Base-by-base conservation (phyloP, 2,329 filamentous ascomycete genomes). In the Furcasterigmium sp. region DNA sequence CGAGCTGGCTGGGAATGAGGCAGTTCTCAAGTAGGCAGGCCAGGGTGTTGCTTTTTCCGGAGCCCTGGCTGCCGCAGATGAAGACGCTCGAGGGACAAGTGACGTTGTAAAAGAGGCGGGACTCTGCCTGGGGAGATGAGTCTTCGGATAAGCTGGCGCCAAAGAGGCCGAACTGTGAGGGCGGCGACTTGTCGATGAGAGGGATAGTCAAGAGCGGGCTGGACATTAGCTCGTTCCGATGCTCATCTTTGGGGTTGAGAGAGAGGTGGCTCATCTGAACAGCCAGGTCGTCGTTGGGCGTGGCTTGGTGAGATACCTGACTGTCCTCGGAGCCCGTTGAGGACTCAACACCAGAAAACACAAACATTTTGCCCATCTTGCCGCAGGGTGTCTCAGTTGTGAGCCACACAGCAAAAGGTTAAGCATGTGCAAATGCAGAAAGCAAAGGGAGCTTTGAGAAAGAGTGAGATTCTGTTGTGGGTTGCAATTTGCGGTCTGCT, bases 51-150 rank as follows among this genome's bases (percentile, higher is more conserved):
- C 76, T 80, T 54, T 84, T 84, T 0, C 81, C 81, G 0, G 75
- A 80, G 2, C 80, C 80, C 46, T 84, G 80, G 17, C 75, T 78
- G 2, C 80, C 80, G 43, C 80, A 84, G 25, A 84, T 77, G 58
- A 84, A 84, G 4, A 70, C 65, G 14, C 78, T 82, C 1, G 73
- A 78, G 0, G 80, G 81, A 0, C 63, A 59, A 0, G 68, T 52
- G 3, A 74, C 61, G 41, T 76, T 75, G 55, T 70, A 68, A 34
- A 68, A 72, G 1, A 74, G 41, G 0, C 70, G 55, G 19, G 17
- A 23, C 14, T 23, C 37, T 2, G 37, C 28, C 10, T 29, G 37
- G 13, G 29, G 17, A 2, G 58, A 54, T 15, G 65, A 61, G 2
- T 44, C 19, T 2, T 28, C 8, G 4, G 8, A 3, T 14, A 15